These are phyloP conservation scores for Canariomyces notabilis DNA, from an alignment of 2,329 filamentous ascomycete species.

Conservation along the genomic window DNA sequence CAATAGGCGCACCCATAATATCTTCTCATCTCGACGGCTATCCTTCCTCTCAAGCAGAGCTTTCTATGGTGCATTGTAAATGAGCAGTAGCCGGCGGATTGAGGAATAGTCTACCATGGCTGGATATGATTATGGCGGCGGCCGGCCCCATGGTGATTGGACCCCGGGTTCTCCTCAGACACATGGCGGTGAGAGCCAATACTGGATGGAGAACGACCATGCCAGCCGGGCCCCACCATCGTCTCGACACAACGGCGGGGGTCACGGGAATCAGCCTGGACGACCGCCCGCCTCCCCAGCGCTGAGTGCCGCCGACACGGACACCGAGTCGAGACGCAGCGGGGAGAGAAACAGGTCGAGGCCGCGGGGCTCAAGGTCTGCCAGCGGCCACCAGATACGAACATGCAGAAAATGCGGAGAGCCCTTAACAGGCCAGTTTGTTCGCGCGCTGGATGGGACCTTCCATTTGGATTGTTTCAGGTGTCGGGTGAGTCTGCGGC, in stretches of 20 bases:
- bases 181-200: conserved; percentile 15
- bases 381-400: conserved; percentile 57
- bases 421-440: conserved; percentile 88
- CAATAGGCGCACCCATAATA: conserved; percentile 7
- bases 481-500: conserved; percentile 66
- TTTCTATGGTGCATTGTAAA: conserved; percentile 17
- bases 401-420: conserved; percentile 85
- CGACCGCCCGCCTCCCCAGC: conserved; percentile 35
- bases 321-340: conserved; percentile 47
- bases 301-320: conserved; percentile 32
- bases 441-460: conserved; percentile 85
- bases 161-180: conserved; percentile 12
- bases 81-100: conserved; percentile 19
- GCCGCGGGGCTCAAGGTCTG: conserved; percentile 42
- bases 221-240: conserved; percentile 14
- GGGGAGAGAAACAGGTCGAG: conserved; percentile 55
- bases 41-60: conserved; percentile 1
- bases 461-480: conserved; percentile 98
- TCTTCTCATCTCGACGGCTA: conserved; percentile 2
- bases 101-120: conserved; percentile 29
- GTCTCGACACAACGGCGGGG: conserved; percentile 21
- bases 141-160: conserved; percentile 21
- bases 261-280: conserved; percentile 20
- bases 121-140: conserved; percentile 45
- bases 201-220: conserved; percentile 27